Conservation (phyloP, 2,329 filamentous ascomycete species). For the Graphiopsis chlorocephala region DNA sequence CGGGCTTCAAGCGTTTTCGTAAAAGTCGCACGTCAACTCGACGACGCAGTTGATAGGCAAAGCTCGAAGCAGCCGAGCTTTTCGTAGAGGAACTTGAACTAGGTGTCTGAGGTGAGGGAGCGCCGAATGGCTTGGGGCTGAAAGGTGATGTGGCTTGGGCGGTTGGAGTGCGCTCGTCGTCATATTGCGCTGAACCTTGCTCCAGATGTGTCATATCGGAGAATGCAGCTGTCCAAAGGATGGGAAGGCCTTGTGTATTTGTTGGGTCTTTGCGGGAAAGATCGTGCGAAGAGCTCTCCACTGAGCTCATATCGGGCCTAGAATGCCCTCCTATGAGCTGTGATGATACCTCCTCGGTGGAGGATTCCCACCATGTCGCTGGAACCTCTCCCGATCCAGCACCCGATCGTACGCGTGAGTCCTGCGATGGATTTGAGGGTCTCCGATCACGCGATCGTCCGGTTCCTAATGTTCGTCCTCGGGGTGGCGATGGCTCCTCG, state of each 20-base stretch:
- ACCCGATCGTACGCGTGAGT: conserved; percentile 25
- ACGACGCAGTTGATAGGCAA: conserved; percentile 25
- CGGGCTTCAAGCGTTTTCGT: conserved; percentile 30
- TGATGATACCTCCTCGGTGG: conserved; percentile 33
- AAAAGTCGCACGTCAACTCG: conserved; percentile 27
- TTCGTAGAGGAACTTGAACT: conserved; percentile 18
- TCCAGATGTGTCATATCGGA: not conserved
- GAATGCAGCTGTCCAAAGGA: not conserved
- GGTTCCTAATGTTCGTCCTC: conserved; percentile 24
- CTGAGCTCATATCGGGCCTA: conserved; percentile 26
- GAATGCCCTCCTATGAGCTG: conserved; percentile 34
- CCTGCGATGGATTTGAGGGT: conserved; percentile 16
- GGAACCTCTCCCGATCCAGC: conserved; percentile 29
- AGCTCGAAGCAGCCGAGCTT: conserved; percentile 28
- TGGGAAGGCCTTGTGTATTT: not conserved
- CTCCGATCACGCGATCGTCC: conserved; percentile 21
- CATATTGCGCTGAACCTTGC: not conserved
- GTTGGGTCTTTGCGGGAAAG: not conserved
- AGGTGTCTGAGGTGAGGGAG: conserved; percentile 18
- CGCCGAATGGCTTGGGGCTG: not conserved
- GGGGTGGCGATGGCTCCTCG: conserved; percentile 4
- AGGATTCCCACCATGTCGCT: conserved; percentile 30
- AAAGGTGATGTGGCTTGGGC: not conserved
- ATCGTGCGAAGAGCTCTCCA: not conserved
- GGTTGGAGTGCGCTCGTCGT: not conserved